phyloP scores from a whole-genome alignment of 805 yeast genomes.

The Wickerhamiella spandovensis region DNA sequence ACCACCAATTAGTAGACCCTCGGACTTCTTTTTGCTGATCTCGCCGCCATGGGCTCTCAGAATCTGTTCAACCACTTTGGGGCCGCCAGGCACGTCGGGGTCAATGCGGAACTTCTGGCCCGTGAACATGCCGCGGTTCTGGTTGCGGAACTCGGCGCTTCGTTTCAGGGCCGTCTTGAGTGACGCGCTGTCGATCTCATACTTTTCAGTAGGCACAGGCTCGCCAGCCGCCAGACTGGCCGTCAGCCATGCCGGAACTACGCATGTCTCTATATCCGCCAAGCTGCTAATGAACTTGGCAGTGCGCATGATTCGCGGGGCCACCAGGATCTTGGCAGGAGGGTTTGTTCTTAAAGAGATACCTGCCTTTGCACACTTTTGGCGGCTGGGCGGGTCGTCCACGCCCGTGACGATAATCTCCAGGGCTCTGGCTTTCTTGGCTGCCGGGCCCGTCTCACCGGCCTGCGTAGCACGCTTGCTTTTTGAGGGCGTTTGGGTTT shows the following conservation, averaged over 20 bases:
- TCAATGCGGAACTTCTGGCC: constrained; percentile 43
- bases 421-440: background rate
- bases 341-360: constrained; percentile 33
- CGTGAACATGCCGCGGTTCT: constrained; percentile 29
- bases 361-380: constrained; percentile 34
- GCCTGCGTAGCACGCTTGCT: too few relatives aligned
- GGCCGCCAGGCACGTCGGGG: constrained; percentile 46
- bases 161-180: constrained; percentile 8
- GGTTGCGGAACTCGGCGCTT: constrained; percentile 5
- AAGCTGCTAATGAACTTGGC: constrained; percentile 71
- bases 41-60: constrained; percentile 47
- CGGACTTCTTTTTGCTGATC: constrained; percentile 5
- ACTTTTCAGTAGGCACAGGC: constrained; percentile 15
- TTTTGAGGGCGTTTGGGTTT: too few relatives aligned
- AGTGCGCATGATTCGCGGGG: constrained; percentile 74
- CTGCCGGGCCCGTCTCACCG: too few relatives aligned
- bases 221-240: constrained; percentile 15
- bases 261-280: constrained; percentile 31
- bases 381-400: constrained; percentile 14
- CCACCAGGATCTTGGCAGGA: constrained; percentile 37
- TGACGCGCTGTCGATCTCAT: constrained; percentile 10
- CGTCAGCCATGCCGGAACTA: constrained; percentile 19
- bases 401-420: constrained; percentile 19
- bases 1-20: constrained; percentile 6
- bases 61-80: constrained; percentile 40